phyloP scores from a whole-genome alignment of 208 protist species.

The Willaertia magna region DNA sequence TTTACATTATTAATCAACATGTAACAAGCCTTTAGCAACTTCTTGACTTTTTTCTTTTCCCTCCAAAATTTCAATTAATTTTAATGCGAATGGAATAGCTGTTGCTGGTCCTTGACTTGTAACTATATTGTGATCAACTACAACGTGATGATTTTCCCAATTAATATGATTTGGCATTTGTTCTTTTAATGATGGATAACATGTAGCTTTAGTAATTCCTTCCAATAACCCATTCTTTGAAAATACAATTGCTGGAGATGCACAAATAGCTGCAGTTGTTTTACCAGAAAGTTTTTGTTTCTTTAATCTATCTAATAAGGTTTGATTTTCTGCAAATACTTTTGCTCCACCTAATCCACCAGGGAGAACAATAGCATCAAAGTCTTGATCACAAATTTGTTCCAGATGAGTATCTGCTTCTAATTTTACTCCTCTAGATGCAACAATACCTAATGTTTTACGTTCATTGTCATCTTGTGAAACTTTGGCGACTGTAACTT shows the following conservation, averaged over 20 bases:
- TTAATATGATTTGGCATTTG: background rate
- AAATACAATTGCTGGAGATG: constrained; percentile 24
- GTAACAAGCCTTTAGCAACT: background rate
- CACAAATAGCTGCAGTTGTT: constrained; percentile 21
- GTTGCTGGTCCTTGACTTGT: constrained; percentile 11
- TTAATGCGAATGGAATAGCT: background rate
- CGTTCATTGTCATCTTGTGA: background rate
- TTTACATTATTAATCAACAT: no score
- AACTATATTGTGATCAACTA: background rate
- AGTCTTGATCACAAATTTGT: background rate
- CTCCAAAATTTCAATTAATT: background rate
- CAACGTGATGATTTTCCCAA: background rate
- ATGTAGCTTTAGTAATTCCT: constrained; percentile 12
- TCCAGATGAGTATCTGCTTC: constrained; percentile 11
- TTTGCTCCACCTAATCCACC: constrained; percentile 28
- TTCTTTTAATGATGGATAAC: constrained; percentile 17
- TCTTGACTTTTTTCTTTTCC: background rate
- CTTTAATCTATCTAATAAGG: constrained; percentile 3
- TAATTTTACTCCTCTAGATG: constrained; percentile 9
- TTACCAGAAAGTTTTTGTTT: background rate
- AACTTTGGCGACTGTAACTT: constrained; percentile 26
- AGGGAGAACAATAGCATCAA: constrained; percentile 26
- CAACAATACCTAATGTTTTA: background rate
- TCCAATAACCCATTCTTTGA: constrained; percentile 5
- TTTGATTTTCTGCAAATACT: constrained; percentile 10